A percentile compares a stretch with the other conserved stretches of the same genome.
These are phyloP conservation scores for Salvia hispanica DNA, from an alignment of 257 asterid genomes.

Conservation along the genomic window DNA sequence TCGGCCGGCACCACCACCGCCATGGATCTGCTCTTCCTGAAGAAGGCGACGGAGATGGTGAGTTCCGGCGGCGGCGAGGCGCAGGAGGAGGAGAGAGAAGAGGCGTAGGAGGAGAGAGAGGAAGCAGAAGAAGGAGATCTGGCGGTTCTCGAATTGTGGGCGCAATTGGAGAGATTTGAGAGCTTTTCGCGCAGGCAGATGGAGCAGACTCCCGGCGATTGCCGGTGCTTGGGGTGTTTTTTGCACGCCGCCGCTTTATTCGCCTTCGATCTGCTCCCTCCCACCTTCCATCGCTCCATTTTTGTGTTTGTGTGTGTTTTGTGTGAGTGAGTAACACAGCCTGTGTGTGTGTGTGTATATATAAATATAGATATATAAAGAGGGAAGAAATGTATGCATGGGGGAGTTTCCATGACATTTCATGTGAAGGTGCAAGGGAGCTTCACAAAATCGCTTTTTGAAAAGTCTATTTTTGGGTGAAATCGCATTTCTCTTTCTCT, in stretches of 20 bases:
- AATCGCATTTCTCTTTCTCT: conserved; percentile 5
- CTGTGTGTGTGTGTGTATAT: conserved; percentile 4
- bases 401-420: conserved; percentile 56
- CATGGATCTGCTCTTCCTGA: conserved; percentile 59
- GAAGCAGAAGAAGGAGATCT: conserved; percentile 41
- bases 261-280: conserved; percentile 35
- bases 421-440: conserved; percentile 55
- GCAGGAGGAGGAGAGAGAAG: conserved; percentile 55
- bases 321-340: not conserved
- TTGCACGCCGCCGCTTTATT: conserved; percentile 40
- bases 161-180: conserved; percentile 17
- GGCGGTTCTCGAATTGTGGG: conserved; percentile 9
- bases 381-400: conserved; percentile 30
- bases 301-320: not conserved
- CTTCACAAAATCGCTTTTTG: conserved; percentile 36
- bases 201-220: conserved; percentile 77
- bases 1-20: conserved; percentile 30
- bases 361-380: not conserved
- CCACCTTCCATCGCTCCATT: conserved; percentile 45
- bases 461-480: conserved; percentile 45
- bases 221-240: conserved; percentile 71
- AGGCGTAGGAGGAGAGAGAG: conserved; percentile 48
- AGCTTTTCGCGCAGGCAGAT: conserved; percentile 65
- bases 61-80: conserved; percentile 44
- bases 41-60: conserved; percentile 22